Conservation (phyloP, 805 yeast species). For the Middelhovenomyces tepae region DNA sequence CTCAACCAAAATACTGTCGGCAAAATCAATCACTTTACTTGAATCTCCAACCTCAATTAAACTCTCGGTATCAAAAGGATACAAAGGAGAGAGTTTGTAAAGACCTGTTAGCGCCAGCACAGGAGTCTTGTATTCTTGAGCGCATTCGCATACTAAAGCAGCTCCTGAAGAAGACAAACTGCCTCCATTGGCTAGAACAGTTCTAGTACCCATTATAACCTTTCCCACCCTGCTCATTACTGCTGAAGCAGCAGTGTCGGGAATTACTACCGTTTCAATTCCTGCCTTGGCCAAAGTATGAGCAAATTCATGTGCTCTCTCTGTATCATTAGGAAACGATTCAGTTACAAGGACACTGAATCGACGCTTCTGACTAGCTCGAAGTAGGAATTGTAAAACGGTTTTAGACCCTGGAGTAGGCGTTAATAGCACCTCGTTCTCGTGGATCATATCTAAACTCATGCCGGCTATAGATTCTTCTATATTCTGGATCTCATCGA, state of each 20-base stretch:
- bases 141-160: constrained; percentile 89
- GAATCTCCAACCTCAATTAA: constrained; percentile 88
- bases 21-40: constrained; percentile 75
- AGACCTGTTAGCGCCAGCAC: constrained; percentile 93
- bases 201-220: constrained; percentile 83
- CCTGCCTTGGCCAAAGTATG: constrained; percentile 72
- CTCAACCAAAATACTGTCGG: constrained; percentile 59
- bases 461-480: constrained; percentile 87
- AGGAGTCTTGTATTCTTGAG: constrained; percentile 91
- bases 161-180: constrained; percentile 85
- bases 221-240: constrained; percentile 97
- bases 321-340: constrained; percentile 81
- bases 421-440: constrained; percentile 58
- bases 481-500: constrained; percentile 82
- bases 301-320: constrained; percentile 69
- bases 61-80: constrained; percentile 80
- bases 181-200: constrained; percentile 96
- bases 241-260: constrained; percentile 88
- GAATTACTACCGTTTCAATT: constrained; percentile 82
- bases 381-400: constrained; percentile 73
- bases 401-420: constrained; percentile 95
- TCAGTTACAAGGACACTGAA: constrained; percentile 87
- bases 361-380: constrained; percentile 81
- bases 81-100: constrained; percentile 84
- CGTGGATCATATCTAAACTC: constrained; percentile 91